Conservation (phyloP, 2,329 filamentous ascomycete genomes). For the Sporothrix sp. region DNA sequence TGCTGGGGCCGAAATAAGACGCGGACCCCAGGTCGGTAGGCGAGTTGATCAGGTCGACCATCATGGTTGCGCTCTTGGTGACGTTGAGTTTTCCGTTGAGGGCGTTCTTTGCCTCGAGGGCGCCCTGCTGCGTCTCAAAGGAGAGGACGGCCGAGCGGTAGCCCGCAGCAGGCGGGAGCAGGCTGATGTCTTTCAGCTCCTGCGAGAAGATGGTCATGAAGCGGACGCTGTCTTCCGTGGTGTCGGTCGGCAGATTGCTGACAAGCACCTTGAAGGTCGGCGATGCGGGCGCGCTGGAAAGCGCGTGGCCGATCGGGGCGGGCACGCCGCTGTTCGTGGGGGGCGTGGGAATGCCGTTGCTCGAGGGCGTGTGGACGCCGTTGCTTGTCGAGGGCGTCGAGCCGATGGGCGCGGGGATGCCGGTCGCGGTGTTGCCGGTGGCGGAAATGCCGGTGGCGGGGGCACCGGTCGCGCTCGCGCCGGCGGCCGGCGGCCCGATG, state of each 20-base stretch:
- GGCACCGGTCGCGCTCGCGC: constrained; percentile 24
- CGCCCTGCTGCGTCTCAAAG: background rate
- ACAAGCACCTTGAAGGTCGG: constrained; percentile 38
- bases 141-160: background rate
- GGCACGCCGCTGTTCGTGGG: too few relatives aligned
- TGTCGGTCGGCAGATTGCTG: constrained; percentile 22
- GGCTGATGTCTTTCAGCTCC: background rate
- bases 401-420: constrained; percentile 17
- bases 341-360: too few relatives aligned
- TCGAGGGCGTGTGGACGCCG: too few relatives aligned
- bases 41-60: background rate
- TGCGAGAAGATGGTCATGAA: background rate
- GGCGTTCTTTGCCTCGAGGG: background rate
- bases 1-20: too few relatives aligned
- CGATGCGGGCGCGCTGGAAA: constrained; percentile 19
- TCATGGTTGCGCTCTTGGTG: background rate
- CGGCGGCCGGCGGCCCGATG: constrained; percentile 28
- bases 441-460: constrained; percentile 20
- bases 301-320: too few relatives aligned
- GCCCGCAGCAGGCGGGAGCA: background rate
- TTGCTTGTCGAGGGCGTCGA: background rate
- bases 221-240: background rate
- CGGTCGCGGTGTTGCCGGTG: too few relatives aligned
- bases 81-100: background rate
- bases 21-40: too few relatives aligned